Percentiles rank a stretch among this genome's conserved stretches.
These are phyloP conservation scores for Candida mesenterica DNA, from an alignment of 1,139 yeast species.

Conservation along the genomic window DNA sequence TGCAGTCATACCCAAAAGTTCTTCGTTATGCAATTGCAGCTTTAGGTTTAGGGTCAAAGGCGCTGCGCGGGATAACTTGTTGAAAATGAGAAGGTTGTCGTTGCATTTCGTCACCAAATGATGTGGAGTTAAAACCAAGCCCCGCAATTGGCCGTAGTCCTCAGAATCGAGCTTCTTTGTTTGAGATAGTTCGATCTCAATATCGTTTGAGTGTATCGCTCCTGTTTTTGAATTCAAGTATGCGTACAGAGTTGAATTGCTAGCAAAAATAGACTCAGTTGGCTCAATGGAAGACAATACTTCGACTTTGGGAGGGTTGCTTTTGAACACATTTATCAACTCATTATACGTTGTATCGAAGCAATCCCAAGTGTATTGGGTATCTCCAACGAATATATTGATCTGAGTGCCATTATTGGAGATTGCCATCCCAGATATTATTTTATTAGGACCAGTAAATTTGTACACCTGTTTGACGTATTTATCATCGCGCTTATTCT, in stretches of 20 bases:
- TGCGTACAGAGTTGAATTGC: conserved; percentile 16
- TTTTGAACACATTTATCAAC: conserved; percentile 29
- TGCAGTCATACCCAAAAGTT: conserved; percentile 54
- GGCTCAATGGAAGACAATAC: conserved; percentile 9
- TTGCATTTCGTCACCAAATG: conserved; percentile 11
- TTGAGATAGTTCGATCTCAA: conserved; percentile 21
- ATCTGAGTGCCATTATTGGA: conserved; percentile 27
- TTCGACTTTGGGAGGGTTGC: conserved; percentile 17
- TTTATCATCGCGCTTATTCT: conserved; percentile 39
- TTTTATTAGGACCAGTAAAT: conserved; percentile 6
- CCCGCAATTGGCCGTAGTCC: conserved; percentile 1
- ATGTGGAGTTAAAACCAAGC: conserved; percentile 13
- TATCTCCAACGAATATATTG: conserved; percentile 29
- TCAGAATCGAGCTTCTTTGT: conserved; percentile 13
- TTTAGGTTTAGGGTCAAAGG: conserved; percentile 6
- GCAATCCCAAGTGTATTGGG: conserved; percentile 34
- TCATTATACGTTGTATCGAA: conserved; percentile 32
- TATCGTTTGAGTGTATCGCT: conserved; percentile 27
- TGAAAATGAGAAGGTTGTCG: conserved; percentile 13
- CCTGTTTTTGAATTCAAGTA: conserved; percentile 16
- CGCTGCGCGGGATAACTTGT: conserved; percentile 9
- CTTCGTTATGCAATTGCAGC: conserved; percentile 24
- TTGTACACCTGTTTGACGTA: conserved; percentile 31
- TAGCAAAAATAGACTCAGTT: conserved; percentile 11
- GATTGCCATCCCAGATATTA: conserved; percentile 21